Percentiles rank a stretch among this genome's conserved stretches.
Evolutionary conservation across 805 yeast species (phyloP).

Genomic region (Lachancea sp.): DNA sequence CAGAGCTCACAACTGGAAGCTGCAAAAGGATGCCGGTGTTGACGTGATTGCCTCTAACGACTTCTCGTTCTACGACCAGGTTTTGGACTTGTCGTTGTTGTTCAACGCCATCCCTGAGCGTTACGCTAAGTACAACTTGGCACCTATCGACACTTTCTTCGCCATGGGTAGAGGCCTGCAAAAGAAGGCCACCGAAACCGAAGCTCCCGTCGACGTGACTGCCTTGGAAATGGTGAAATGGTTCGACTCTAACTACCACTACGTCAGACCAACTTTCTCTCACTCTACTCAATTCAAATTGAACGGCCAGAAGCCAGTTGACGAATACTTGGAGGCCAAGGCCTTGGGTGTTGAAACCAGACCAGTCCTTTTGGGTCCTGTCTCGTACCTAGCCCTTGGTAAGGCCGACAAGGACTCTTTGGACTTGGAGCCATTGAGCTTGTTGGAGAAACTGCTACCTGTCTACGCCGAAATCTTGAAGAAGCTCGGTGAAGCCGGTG

Average conservation of each 20-base stretch:
- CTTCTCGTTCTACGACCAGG: constrained; percentile 97
- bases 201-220: constrained; percentile 92
- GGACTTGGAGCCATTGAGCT: constrained; percentile 87
- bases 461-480: constrained; percentile 84
- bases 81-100: constrained; percentile 82
- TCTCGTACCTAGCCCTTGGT: constrained; percentile 90
- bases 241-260: constrained; percentile 99
- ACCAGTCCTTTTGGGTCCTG: constrained; percentile 96
- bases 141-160: constrained; percentile 85
- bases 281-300: constrained; percentile 93
- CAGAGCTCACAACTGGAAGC: constrained; percentile 95
- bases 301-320: constrained; percentile 94
- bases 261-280: constrained; percentile 98
- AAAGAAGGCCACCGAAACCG: constrained; percentile 83
- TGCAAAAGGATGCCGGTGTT: constrained; percentile 95
- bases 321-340: constrained; percentile 97
- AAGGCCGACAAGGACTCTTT: constrained; percentile 97
- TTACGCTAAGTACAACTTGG: constrained; percentile 85
- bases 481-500: constrained; percentile 92
- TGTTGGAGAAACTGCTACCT: constrained; percentile 85
- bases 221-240: constrained; percentile 99
- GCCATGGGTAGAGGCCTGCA: constrained; percentile 99
- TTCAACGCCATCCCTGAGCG: constrained; percentile 97
- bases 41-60: constrained; percentile 96
- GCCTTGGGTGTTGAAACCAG: constrained; percentile 92